Conservation (phyloP, 257 asterid genomes). For the Solanum arcanum region DNA sequence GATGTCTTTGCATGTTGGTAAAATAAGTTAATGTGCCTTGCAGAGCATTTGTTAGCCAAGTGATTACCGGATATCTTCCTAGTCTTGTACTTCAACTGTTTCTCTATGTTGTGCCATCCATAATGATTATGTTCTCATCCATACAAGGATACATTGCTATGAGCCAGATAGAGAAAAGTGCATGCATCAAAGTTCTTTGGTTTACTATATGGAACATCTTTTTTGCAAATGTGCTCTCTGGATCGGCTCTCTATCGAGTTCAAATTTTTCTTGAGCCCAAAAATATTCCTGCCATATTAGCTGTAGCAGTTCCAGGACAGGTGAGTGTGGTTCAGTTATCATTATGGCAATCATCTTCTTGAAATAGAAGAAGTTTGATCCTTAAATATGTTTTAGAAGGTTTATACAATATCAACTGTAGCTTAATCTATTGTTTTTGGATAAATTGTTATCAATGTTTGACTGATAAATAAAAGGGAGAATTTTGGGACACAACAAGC, state of each 20-base stretch:
- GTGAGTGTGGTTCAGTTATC: constrained; percentile 20
- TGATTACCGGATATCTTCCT: constrained; percentile 93
- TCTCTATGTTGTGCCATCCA: constrained; percentile 57
- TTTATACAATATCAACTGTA: neutral
- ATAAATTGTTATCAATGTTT: neutral
- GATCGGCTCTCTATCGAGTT: constrained; percentile 64
- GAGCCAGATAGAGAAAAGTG: constrained; percentile 86
- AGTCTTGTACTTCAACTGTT: constrained; percentile 79
- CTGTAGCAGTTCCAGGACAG: constrained; percentile 96
- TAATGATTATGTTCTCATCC: constrained; percentile 75
- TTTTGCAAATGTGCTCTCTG: constrained; percentile 89
- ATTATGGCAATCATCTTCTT: neutral
- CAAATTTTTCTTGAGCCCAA: constrained; percentile 71
- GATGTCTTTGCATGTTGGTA: neutral
- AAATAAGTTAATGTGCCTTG: constrained; percentile 10
- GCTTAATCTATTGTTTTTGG: neutral
- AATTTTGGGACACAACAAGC: neutral
- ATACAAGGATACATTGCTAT: constrained; percentile 85
- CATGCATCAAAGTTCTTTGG: constrained; percentile 76
- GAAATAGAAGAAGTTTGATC: neutral
- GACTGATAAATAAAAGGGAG: neutral
- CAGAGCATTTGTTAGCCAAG: constrained; percentile 69
- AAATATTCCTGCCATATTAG: constrained; percentile 63
- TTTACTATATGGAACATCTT: constrained; percentile 88
- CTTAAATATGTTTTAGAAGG: neutral